phyloP scores from a whole-genome alignment of 2,329 filamentous ascomycete genomes.

The Emmonsiellopsis sp. region DNA sequence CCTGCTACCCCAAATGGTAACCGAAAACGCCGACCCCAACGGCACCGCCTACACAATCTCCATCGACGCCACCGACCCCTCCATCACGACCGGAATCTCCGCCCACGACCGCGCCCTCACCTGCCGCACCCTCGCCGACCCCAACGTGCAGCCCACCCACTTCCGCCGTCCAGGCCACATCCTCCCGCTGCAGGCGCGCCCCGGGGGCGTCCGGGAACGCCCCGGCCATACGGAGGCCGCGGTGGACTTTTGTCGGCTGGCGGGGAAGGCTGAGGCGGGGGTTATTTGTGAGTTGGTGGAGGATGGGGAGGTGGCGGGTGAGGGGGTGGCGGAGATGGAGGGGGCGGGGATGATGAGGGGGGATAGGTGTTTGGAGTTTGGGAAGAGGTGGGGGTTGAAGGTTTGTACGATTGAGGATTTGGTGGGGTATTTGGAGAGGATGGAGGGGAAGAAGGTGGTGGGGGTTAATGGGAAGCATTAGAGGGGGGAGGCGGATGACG shows the following conservation, averaged over 20 bases:
- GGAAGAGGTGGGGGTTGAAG: conserved; percentile 76
- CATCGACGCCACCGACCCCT: conserved; percentile 66
- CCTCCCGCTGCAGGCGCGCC: conserved; percentile 68
- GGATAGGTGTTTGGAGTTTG: conserved; percentile 82
- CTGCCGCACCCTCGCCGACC: conserved; percentile 67
- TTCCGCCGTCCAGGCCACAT: conserved; percentile 86
- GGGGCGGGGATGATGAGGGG: conserved; percentile 82
- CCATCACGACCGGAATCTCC: conserved; percentile 79
- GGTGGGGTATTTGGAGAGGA: conserved; percentile 67
- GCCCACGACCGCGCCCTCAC: conserved; percentile 79
- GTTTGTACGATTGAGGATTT: conserved; percentile 94
- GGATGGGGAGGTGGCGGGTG: conserved; percentile 64
- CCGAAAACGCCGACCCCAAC: conserved; percentile 68
- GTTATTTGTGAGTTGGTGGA: conserved; percentile 91
- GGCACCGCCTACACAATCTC: conserved; percentile 89
- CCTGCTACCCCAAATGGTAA: conserved; percentile 84
- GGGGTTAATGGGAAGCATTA: conserved; percentile 26
- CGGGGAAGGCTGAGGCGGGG: conserved; percentile 64
- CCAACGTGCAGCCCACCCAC: conserved; percentile 44
- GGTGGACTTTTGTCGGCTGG: conserved; percentile 78
- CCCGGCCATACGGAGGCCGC: conserved; percentile 89
- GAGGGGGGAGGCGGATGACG: background rate
- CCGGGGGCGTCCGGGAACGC: conserved; percentile 71
- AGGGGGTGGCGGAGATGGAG: conserved; percentile 55
- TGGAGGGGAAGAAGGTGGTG: conserved; percentile 40